Evolutionary conservation across 176 grass and related monocot species (phyloP), one percentile per base, ranked within the genome.

Genomic region (Areca catechu): DNA sequence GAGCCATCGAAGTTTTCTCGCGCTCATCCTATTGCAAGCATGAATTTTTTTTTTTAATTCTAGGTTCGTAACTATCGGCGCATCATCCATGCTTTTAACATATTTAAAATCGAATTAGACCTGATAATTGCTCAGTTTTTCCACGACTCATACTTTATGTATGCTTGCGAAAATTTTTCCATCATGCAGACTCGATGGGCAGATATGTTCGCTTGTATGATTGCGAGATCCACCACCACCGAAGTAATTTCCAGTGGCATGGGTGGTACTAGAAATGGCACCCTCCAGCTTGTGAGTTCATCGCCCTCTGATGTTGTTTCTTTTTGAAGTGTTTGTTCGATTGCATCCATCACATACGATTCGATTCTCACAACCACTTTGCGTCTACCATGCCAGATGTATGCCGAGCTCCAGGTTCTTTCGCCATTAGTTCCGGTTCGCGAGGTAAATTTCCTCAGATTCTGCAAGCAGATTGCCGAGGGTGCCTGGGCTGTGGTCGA

Each of bases 191-290:
- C 16, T 24, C 87, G 88, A 22, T 97, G 86, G 86, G 80, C 71
- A 52, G 92, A 91, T 58, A 97, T 97, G 92, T 91, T 97, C 76
- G 86, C 92, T 47, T 97, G 72, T 75, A 74, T 91, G 61, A 76
- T 97, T 61, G 72, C 92, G 49, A 75, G 80, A 66, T 80, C 92
- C 60, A 67, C 53, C 57, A 91, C 83, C 14, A 66, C 68, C 52
- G 86, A 90, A 65, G 76, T 90, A 21, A 97, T 97, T 69, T 87
- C 92, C 3, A 71, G 65, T 49, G 92, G 92, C 55, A 76, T 97
- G 80, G 83, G 83, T 57, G 83, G 92, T 70, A 85, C 92, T 3
- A 82, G 83, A 49, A 90, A 83, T 85, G 92, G 83, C 5, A 73
- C 92, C 4, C 77, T 97, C 69, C 92, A 97, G 63, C 80, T 97